Evolutionary conservation across 148 eudicot genomes (phyloP).

Genomic region (Nepenthes mirabilis): DNA sequence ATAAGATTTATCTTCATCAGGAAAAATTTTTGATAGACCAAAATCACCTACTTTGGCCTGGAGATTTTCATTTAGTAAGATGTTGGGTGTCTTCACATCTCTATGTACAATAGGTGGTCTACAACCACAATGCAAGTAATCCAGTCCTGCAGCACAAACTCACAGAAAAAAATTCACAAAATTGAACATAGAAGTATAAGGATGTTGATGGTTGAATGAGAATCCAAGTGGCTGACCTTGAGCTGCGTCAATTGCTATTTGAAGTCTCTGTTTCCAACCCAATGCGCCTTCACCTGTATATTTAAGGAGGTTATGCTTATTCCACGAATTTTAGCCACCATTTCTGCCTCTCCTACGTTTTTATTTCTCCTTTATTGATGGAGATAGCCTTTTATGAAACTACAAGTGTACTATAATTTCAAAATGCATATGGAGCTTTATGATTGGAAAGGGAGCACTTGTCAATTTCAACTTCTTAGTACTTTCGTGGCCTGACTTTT

Average conservation of each 20-base stretch:
- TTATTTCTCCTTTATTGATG: too few species aligned
- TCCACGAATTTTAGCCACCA: too few species aligned
- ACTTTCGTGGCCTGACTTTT: too few species aligned
- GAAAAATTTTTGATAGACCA: constrained; percentile 18
- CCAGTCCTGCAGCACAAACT: constrained; percentile 13
- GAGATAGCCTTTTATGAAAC: too few species aligned
- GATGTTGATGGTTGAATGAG: neutral
- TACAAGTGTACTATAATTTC: too few species aligned
- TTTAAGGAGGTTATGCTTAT: neutral
- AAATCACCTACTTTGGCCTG: constrained; percentile 25
- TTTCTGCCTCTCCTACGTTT: too few species aligned
- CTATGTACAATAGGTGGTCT: constrained; percentile 25
- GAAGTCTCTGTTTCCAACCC: constrained; percentile 29
- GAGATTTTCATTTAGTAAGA: constrained; percentile 13
- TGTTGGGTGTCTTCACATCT: constrained; percentile 22
- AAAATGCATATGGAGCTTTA: too few species aligned
- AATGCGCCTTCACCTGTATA: constrained; percentile 5
- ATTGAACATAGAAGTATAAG: neutral
- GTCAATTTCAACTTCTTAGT: too few species aligned
- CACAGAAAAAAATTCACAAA: neutral
- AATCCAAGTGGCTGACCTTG: constrained; percentile 16
- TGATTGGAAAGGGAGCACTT: too few species aligned
- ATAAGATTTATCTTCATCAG: constrained; percentile 9
- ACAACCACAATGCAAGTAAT: constrained; percentile 29
- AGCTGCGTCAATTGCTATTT: constrained; percentile 28